Conservation (phyloP, 164 flowering plant genomes). For the Chimonanthus salicifolius region DNA sequence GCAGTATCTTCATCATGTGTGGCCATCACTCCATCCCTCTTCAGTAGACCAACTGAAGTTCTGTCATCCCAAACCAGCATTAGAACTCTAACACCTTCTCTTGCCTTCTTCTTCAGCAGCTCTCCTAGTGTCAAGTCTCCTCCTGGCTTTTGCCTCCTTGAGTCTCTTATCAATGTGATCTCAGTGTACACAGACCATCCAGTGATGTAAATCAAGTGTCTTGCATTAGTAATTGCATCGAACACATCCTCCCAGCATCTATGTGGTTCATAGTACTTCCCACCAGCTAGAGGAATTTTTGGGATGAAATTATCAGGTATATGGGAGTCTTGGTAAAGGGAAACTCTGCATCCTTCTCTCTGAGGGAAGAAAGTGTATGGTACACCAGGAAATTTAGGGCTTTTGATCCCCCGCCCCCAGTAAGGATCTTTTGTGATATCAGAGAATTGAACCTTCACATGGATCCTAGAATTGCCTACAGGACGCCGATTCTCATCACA, state of each 20-base stretch:
- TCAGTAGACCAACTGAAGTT: conserved; percentile 52
- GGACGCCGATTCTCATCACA: conserved; percentile 34
- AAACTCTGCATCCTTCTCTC: conserved; percentile 50
- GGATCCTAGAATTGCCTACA: conserved; percentile 46
- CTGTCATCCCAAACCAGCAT: conserved; percentile 91
- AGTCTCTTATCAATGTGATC: conserved; percentile 56
- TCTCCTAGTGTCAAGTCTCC: conserved; percentile 62
- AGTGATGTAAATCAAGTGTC: conserved; percentile 65
- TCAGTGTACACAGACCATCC: conserved; percentile 80
- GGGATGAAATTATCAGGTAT: conserved; percentile 52
- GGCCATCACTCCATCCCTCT: conserved; percentile 68
- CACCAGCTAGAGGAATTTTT: conserved; percentile 46
- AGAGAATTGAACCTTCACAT: conserved; percentile 48
- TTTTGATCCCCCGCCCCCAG: conserved; percentile 53
- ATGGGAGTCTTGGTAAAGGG: conserved; percentile 77
- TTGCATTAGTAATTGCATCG: conserved; percentile 64
- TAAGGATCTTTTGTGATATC: conserved; percentile 32
- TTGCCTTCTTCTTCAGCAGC: conserved; percentile 65
- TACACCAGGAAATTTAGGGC: conserved; percentile 53
- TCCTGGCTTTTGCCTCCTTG: conserved; percentile 46
- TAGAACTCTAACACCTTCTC: conserved; percentile 70
- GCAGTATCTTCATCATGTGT: conserved; percentile 78
- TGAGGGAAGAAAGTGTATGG: conserved; percentile 67
- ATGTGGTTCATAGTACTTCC: conserved; percentile 49
- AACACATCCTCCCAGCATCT: conserved; percentile 79